phyloP scores from a whole-genome alignment of 2,329 filamentous ascomycete genomes.

The Amylocarpus encephaloides region DNA sequence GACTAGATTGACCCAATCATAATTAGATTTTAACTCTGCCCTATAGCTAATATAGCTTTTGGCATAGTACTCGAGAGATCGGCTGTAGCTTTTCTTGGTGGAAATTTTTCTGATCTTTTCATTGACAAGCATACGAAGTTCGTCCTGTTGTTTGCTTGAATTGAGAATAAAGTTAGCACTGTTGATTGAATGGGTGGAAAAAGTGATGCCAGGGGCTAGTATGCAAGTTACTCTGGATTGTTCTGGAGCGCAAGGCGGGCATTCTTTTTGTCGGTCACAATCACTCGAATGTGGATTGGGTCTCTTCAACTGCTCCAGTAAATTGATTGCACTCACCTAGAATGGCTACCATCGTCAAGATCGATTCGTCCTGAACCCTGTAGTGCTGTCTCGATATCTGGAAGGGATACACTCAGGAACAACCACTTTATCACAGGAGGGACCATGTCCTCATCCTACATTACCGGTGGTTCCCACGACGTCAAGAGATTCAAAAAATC shows the following conservation, averaged over 20 bases:
- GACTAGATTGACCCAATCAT: constrained; percentile 2
- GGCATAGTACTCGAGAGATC: constrained; percentile 1
- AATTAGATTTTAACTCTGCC: constrained; percentile 1
- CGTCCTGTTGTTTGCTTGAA: background rate
- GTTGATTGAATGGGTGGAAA: too few relatives aligned
- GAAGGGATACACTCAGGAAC: background rate
- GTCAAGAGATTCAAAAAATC: background rate
- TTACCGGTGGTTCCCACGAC: constrained; percentile 1
- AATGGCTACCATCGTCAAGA: background rate
- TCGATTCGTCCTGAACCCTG: background rate
- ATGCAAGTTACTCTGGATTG: too few relatives aligned
- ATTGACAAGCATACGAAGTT: background rate
- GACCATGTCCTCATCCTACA: constrained; percentile 1
- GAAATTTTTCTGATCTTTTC: background rate
- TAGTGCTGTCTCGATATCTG: constrained; percentile 1
- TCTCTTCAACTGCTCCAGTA: too few relatives aligned
- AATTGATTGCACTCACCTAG: too few relatives aligned
- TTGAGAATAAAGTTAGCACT: background rate
- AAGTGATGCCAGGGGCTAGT: too few relatives aligned
- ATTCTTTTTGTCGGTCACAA: too few relatives aligned
- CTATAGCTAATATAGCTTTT: constrained; percentile 2
- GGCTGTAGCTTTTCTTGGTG: background rate
- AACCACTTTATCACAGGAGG: constrained; percentile 1
- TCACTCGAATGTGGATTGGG: too few relatives aligned
- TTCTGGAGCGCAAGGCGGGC: too few relatives aligned